Base-by-base conservation (phyloP, 306 rosid species). In the Dryas drummondii region DNA sequence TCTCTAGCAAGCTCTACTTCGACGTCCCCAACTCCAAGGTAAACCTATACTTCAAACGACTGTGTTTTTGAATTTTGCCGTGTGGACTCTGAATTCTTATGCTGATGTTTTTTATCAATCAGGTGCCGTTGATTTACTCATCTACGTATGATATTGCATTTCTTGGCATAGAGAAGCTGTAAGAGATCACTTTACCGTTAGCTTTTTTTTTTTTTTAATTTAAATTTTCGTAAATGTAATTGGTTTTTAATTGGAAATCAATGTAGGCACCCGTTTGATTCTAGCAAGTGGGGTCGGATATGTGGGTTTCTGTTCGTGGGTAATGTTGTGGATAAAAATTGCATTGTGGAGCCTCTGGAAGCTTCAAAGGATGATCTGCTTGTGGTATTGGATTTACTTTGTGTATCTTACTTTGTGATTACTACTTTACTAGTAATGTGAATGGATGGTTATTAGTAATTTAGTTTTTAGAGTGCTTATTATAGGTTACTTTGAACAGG, bases 181-280 rank as follows among this genome's bases (percentile, higher is more conserved):
- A 77, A 87, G 97, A n/a, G 48, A 14, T 72, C 42, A 5, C 15
- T 19, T 2, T 9, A 12, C 4, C 5, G 4, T 40, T 14, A 2
- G 44, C 7, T 5, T 19, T 17, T 4, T 17, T 5, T 50, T 3
- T 0, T 44, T 49, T 22, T 41, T 16, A 26, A 8, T 54, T 55
- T 1, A 13, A 53, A 1, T 27, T 11, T 0, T 13, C 16, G 22
- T 45, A 13, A 47, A 12, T 63, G 13, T 4, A 52, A 27, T 68
- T 41, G 73, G 8, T 27, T 2, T 46, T 4, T 32, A 48, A 15
- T 65, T 73, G 27, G 77, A 7, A 19, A 6, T 26, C 51, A n/a
- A 68, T 85, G 45, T 27, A 94, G 98, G 93, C 98, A 94, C 78
- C 98, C 97, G 4, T 94, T 94, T 87, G 98, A 94, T 87, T 91